A percentile compares a stretch with the other conserved stretches of the same genome.
Evolutionary conservation across 441 rosid species (phyloP).

Genomic region (Dalechampia spathulata): DNA sequence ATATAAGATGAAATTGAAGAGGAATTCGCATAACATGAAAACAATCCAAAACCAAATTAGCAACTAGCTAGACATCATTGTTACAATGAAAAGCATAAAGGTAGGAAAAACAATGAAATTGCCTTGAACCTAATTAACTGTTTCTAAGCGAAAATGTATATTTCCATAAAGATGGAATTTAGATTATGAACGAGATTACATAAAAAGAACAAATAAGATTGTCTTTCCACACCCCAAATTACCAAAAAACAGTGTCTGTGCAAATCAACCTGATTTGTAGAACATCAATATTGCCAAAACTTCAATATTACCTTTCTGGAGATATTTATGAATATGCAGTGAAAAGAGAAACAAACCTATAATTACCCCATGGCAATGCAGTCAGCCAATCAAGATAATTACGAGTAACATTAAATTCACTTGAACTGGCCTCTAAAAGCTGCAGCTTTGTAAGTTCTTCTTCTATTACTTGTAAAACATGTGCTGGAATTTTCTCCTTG

Average conservation of each 20-base stretch:
- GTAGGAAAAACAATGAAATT: neutral
- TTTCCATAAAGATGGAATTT: too few species aligned
- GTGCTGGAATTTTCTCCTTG: constrained; percentile 76
- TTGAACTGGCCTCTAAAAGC: constrained; percentile 93
- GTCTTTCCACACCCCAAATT: neutral
- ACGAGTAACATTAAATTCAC: constrained; percentile 95
- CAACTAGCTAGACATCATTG: neutral
- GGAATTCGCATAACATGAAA: too few species aligned
- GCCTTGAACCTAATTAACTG: too few species aligned
- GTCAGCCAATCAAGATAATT: constrained; percentile 98
- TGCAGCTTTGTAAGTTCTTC: constrained; percentile 86
- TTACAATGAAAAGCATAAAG: neutral
- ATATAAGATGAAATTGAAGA: too few species aligned
- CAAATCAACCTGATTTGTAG: neutral
- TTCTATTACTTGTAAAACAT: constrained; percentile 83
- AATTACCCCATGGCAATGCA: constrained; percentile 85
- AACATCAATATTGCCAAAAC: neutral
- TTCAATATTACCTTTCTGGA: neutral
- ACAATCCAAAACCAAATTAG: neutral
- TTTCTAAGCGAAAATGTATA: too few species aligned
- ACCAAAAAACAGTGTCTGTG: neutral
- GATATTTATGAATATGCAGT: constrained; percentile 5
- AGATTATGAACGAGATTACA: too few species aligned
- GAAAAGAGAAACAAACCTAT: constrained; percentile 48
- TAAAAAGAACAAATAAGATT: too few species aligned